Conservation (phyloP, 73 alveolate genomes). For the Paramecium pentaurelia region DNA sequence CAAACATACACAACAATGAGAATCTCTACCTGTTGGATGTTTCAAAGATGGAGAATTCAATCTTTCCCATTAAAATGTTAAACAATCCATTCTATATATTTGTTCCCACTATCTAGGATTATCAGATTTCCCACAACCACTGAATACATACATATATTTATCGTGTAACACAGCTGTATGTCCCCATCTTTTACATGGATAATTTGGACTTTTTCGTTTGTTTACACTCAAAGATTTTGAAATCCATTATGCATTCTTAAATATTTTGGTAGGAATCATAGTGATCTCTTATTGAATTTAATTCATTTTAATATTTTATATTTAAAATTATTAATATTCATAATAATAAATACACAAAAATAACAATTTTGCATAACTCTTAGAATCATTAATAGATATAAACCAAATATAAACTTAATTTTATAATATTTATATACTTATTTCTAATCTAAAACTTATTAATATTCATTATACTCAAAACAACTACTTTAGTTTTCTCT, state of each 20-base stretch:
- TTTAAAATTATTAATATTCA: neutral
- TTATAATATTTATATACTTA: neutral
- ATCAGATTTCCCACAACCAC: constrained; percentile 60
- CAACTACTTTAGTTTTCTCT: neutral
- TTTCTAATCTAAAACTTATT: neutral
- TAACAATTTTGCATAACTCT: neutral
- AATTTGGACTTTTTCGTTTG: constrained; percentile 44
- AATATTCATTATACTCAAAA: neutral
- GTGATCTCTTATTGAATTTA: neutral
- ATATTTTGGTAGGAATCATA: constrained; percentile 29
- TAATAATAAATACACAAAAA: neutral
- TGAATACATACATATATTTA: constrained; percentile 53
- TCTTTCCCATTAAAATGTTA: constrained; percentile 53
- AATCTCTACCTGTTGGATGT: constrained; percentile 53
- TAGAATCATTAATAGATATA: neutral
- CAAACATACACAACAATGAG: constrained; percentile 50
- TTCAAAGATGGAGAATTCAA: constrained; percentile 27
- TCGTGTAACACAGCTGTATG: constrained; percentile 60
- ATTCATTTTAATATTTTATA: constrained; percentile 1
- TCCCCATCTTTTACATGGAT: constrained; percentile 62
- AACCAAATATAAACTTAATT: neutral
- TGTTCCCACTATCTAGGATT: constrained; percentile 27
- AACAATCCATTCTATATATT: constrained; percentile 55
- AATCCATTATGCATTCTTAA: constrained; percentile 41
- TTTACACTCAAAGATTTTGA: constrained; percentile 27